Evolutionary conservation across 768 basidiomycete species (phyloP).

Genomic region (Amanita molliuscula): DNA sequence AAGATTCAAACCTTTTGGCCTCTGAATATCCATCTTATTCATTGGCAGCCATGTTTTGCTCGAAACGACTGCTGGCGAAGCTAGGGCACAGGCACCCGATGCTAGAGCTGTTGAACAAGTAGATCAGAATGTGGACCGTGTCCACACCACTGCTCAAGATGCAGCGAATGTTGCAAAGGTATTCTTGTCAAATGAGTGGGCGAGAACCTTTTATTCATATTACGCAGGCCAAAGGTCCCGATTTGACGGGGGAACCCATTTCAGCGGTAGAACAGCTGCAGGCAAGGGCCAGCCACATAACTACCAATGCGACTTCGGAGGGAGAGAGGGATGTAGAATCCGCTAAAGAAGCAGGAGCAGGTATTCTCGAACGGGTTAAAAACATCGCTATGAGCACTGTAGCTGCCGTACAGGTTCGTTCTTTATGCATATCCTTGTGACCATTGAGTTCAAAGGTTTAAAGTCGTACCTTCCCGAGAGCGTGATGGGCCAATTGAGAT

Average conservation of each 20-base stretch:
- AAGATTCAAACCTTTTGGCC: not conserved
- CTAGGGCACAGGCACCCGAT: constrained; percentile 38
- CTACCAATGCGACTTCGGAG: constrained; percentile 41
- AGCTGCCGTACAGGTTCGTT: constrained; percentile 33
- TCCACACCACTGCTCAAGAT: constrained; percentile 28
- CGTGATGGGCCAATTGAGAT: not conserved
- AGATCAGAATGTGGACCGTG: constrained; percentile 32
- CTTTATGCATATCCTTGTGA: not conserved
- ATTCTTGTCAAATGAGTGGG: not conserved
- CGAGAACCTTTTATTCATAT: constrained; percentile 13
- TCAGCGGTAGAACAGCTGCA: constrained; percentile 27
- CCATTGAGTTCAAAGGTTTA: not conserved
- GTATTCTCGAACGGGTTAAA: constrained; percentile 49
- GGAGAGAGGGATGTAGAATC: constrained; percentile 41
- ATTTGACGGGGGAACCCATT: constrained; percentile 12
- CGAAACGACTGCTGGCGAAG: constrained; percentile 46
- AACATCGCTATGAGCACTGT: constrained; percentile 30
- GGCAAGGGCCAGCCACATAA: constrained; percentile 20
- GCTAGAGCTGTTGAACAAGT: constrained; percentile 26
- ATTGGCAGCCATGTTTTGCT: constrained; percentile 21
- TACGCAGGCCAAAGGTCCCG: constrained; percentile 22
- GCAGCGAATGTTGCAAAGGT: constrained; percentile 48
- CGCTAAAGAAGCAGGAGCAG: constrained; percentile 31
- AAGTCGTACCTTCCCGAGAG: constrained; percentile 14
- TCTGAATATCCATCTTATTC: not conserved